These are phyloP conservation scores for Crithidia sp. DNA, from an alignment of 208 protist species.

Conservation along the genomic window DNA sequence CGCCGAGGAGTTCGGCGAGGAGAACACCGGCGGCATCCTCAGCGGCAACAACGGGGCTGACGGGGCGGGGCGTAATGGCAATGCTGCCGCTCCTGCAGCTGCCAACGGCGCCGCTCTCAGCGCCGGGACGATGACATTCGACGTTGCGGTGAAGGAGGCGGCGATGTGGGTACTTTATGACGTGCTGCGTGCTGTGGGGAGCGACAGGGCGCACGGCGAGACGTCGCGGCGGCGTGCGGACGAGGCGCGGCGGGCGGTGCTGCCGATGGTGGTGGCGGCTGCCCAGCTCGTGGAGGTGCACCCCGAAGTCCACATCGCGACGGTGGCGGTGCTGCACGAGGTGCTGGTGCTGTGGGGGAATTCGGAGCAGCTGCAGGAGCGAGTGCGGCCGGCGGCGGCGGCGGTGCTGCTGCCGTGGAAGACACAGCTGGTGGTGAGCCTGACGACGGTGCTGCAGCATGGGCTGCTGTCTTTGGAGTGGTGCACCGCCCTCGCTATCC, in stretches of 20 bases:
- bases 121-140: constrained; percentile 20
- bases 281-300: constrained; percentile 63
- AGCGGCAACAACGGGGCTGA: background rate
- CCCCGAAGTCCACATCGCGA: constrained; percentile 57
- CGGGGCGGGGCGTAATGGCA: background rate
- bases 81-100: background rate
- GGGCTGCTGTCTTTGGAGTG: constrained; percentile 48
- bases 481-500: constrained; percentile 51
- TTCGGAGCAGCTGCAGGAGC: constrained; percentile 16
- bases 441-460: constrained; percentile 61
- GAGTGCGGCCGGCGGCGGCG: background rate
- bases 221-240: background rate
- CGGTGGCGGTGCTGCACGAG: constrained; percentile 44
- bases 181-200: constrained; percentile 20
- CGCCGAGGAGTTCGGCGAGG: constrained; percentile 13
- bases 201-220: background rate
- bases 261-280: constrained; percentile 53
- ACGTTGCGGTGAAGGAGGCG: constrained; percentile 57
- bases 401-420: constrained; percentile 58
- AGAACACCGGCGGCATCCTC: constrained; percentile 20
- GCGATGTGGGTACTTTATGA: constrained; percentile 44
- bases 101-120: background rate
- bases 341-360: constrained; percentile 36
- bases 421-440: constrained; percentile 55
- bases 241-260: constrained; percentile 28